A percentile compares a stretch with the other conserved stretches of the same genome.
These are phyloP conservation scores for Yarrowia hollandica DNA, from an alignment of 805 yeast species.

Conservation along the genomic window DNA sequence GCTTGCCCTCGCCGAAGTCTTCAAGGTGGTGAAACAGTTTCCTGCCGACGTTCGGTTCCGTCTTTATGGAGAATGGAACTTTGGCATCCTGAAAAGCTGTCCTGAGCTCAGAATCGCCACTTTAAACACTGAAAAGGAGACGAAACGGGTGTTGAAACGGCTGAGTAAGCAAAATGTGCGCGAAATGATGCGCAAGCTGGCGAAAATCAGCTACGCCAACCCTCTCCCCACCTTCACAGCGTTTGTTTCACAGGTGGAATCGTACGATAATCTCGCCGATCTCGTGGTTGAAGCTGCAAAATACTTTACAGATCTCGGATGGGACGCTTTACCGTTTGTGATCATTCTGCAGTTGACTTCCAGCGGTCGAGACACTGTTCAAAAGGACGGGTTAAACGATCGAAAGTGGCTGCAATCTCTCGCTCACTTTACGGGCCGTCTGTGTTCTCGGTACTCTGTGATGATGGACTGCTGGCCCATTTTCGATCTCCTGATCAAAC, in stretches of 20 bases:
- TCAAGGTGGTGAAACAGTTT: constrained; percentile 52
- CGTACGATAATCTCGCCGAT: constrained; percentile 81
- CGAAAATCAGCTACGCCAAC: constrained; percentile 69
- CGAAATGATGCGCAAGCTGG: constrained; percentile 69
- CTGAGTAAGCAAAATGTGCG: constrained; percentile 76
- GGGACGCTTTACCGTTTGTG: constrained; percentile 81
- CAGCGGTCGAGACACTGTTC: constrained; percentile 60
- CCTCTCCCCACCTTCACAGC: constrained; percentile 77
- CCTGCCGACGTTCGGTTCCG: constrained; percentile 67
- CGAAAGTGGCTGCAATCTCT: constrained; percentile 82
- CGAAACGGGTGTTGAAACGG: constrained; percentile 75
- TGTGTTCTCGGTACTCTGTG: constrained; percentile 54
- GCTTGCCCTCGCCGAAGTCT: constrained; percentile 61
- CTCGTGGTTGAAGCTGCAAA: constrained; percentile 77
- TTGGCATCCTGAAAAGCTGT: constrained; percentile 56
- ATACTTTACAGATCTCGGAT: constrained; percentile 71
- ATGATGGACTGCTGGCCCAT: constrained; percentile 63
- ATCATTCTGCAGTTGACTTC: constrained; percentile 67
- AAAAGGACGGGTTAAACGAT: constrained; percentile 76
- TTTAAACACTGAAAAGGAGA: constrained; percentile 70
- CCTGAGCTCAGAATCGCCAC: constrained; percentile 58
- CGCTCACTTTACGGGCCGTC: constrained; percentile 72
- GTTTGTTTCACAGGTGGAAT: constrained; percentile 78
- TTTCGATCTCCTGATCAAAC: constrained; percentile 58
- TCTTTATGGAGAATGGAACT: constrained; percentile 75